Percentiles rank a stretch among this genome's conserved stretches.
Conservation (phyloP, 768 basidiomycete species). For the Suillus bovinus region DNA sequence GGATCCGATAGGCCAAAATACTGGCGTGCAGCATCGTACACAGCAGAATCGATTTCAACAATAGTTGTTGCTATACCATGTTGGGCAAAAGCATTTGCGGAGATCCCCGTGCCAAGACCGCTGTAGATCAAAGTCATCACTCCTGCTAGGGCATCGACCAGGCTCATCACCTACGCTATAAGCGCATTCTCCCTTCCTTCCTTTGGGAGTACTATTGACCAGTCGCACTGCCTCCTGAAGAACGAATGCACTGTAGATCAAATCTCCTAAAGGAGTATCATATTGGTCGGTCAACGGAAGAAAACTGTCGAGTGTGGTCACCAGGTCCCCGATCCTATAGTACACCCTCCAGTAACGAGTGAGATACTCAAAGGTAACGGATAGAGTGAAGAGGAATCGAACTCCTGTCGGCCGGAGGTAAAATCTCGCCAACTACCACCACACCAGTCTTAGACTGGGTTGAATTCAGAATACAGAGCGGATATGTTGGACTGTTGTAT, state of each 20-base stretch:
- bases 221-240: constrained; percentile 85
- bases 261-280: constrained; percentile 63
- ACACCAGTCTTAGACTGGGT: constrained; percentile 75
- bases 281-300: constrained; percentile 50
- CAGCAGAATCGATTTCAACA: constrained; percentile 92
- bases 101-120: constrained; percentile 88
- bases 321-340: constrained; percentile 72
- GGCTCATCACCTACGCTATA: constrained; percentile 57
- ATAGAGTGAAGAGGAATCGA: constrained; percentile 44
- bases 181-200: constrained; percentile 47
- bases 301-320: constrained; percentile 42
- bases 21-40: constrained; percentile 76
- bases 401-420: constrained; percentile 39
- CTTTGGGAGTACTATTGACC: constrained; percentile 50
- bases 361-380: constrained; percentile 63
- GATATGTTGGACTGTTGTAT: constrained; percentile 51
- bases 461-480: constrained; percentile 67
- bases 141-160: constrained; percentile 4
- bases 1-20: constrained; percentile 82
- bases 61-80: constrained; percentile 78
- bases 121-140: constrained; percentile 40
- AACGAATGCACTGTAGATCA: constrained; percentile 82
- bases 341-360: constrained; percentile 70
- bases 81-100: constrained; percentile 70
- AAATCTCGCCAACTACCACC: constrained; percentile 77